Evolutionary conservation across 495 filamentous ascomycete species (phyloP).

Genomic region (Cairneyella variabilis): DNA sequence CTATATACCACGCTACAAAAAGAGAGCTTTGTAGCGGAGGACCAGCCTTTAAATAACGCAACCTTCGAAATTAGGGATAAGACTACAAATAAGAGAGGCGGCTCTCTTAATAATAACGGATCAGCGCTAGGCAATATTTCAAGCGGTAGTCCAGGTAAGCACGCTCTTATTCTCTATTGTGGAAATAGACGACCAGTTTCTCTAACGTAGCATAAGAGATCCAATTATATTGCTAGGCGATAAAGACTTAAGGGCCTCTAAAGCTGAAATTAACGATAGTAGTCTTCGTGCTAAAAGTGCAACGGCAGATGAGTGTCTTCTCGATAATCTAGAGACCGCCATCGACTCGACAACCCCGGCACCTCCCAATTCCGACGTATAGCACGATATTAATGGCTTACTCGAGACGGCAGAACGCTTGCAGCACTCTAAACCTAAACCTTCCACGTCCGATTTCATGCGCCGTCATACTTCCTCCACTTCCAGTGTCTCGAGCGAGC

Average conservation of each 20-base stretch:
- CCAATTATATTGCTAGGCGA: constrained; percentile 15
- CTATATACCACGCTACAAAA: too few species aligned
- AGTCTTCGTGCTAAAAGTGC: constrained; percentile 4
- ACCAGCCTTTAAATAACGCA: too few species aligned
- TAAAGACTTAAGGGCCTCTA: constrained; percentile 13
- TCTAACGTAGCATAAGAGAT: constrained; percentile 14
- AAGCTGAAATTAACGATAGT: constrained; percentile 11
- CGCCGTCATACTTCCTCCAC: constrained; percentile 8
- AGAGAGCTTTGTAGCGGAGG: too few species aligned
- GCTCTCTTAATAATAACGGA: background rate
- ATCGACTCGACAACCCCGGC: constrained; percentile 14
- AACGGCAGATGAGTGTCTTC: constrained; percentile 6
- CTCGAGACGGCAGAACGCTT: constrained; percentile 12
- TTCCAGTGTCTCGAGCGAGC: constrained; percentile 13
- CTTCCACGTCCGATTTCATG: constrained; percentile 7
- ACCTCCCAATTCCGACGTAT: constrained; percentile 7
- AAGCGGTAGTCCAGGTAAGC: constrained; percentile 10
- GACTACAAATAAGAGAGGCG: too few species aligned
- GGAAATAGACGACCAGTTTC: constrained; percentile 14
- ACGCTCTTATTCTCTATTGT: constrained; percentile 10
- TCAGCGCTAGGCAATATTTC: background rate
- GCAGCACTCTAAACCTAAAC: constrained; percentile 7
- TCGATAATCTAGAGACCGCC: constrained; percentile 12
- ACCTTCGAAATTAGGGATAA: too few species aligned
- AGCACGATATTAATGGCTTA: constrained; percentile 19